These are phyloP conservation scores for Thielaviopsis populi DNA, from an alignment of 2,329 filamentous ascomycete genomes.

Conservation along the genomic window DNA sequence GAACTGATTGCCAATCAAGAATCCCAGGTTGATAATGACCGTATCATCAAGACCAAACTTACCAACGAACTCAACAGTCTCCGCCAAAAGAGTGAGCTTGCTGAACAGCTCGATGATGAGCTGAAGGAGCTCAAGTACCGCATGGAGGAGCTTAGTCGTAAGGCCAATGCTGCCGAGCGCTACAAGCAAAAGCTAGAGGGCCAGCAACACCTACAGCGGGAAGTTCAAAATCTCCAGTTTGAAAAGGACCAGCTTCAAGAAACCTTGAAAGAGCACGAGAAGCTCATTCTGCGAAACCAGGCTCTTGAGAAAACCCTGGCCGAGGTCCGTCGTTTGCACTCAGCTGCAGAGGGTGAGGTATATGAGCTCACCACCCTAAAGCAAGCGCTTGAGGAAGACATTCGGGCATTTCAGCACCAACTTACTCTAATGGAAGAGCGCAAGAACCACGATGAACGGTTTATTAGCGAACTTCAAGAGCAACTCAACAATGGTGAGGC, in stretches of 20 bases:
- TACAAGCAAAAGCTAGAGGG: slow-evolving; percentile 48
- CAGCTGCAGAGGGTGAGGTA: slow-evolving; percentile 16
- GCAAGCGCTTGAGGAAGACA: slow-evolving; percentile 32
- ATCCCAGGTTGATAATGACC: slow-evolving; percentile 42
- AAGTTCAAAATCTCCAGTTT: slow-evolving; percentile 40
- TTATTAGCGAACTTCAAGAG: slow-evolving; percentile 45
- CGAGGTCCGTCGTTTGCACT: slow-evolving; percentile 22
- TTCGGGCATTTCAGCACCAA: slow-evolving; percentile 32
- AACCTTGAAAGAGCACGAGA: slow-evolving; percentile 27
- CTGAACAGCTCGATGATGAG: slow-evolving; percentile 41
- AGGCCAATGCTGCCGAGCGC: slow-evolving; percentile 47
- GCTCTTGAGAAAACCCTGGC: slow-evolving; percentile 26
- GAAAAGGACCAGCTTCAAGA: slow-evolving; percentile 40
- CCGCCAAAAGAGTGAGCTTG: slow-evolving; percentile 32
- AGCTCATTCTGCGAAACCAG: slow-evolving; percentile 25
- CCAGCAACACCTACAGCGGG: slow-evolving; percentile 37
- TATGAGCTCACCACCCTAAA: slow-evolving; percentile 28
- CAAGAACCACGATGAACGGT: slow-evolving; percentile 35
- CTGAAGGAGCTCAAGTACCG: slow-evolving; percentile 44
- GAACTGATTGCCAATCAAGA: slow-evolving; percentile 58
- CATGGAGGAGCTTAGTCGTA: slow-evolving; percentile 43
- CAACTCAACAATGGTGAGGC: slow-evolving; percentile 29
- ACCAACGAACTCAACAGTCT: slow-evolving; percentile 35
- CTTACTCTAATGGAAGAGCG: slow-evolving; percentile 34
- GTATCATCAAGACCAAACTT: slow-evolving; percentile 31